Evolutionary conservation across 73 alveolate genomes (phyloP), one percentile per base, ranked within the genome.

Genomic region (Effrenium voratum): DNA sequence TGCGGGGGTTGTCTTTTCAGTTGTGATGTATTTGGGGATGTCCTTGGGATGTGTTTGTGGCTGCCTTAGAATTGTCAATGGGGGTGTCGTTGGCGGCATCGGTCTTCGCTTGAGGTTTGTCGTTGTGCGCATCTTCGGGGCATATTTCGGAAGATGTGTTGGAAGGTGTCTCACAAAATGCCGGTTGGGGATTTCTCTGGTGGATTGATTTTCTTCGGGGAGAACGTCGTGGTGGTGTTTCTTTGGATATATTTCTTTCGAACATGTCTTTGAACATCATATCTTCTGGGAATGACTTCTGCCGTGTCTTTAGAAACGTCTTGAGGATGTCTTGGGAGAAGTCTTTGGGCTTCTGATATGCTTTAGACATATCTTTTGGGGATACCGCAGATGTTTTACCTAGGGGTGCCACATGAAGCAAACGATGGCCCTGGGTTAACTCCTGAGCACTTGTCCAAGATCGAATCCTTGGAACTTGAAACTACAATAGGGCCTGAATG

Each of bases 341-440:
- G 50, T 47, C 91, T 41, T 47, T 81, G 91, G 91, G 45, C 45
- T 81, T 47, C 40, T 72, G 91, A n/a, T n/a, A n/a, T n/a, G n/a
- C n/a, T n/a, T n/a, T n/a, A n/a, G n/a, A n/a, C n/a, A n/a, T n/a
- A n/a, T n/a, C n/a, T n/a, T n/a, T n/a, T n/a, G n/a, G n/a, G n/a
- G n/a, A n/a, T n/a, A n/a, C n/a, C n/a, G n/a, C n/a, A n/a, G n/a
- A n/a, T n/a, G n/a, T n/a, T n/a, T n/a, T n/a, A n/a, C n/a, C n/a
- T n/a, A n/a, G n/a, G n/a, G n/a, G n/a, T n/a, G n/a, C n/a, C n/a
- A n/a, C n/a, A n/a, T n/a, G n/a, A n/a, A n/a, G n/a, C n/a, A n/a
- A n/a, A n/a, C n/a, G n/a, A n/a, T n/a, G n/a, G n/a, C n/a, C n/a
- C n/a, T n/a, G n/a, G n/a, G n/a, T n/a, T n/a, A n/a, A n/a, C n/a